Evolutionary conservation across 2,329 filamentous ascomycete genomes (phyloP), one percentile per base, ranked within the genome.

Genomic region (Colletotrichum chrysophilum): DNA sequence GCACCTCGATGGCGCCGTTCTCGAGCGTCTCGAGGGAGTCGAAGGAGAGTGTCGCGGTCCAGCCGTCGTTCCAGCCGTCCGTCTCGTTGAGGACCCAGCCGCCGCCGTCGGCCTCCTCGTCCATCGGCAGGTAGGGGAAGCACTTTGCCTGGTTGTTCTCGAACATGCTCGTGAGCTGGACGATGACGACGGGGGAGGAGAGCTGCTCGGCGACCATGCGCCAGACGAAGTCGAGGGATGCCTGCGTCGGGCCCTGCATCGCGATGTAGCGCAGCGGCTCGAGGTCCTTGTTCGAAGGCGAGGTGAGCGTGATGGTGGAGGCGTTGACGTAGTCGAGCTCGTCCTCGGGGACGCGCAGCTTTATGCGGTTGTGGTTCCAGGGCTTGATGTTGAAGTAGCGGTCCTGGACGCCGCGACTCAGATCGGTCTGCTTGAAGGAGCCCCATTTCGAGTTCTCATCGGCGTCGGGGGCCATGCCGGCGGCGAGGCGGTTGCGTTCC

Each of bases 161-260:
- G 81, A 94, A 90, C 30, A 95, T 96, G 82, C 96, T 95, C 4
- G 96, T 99, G 77, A 99, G 91, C 95, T 98, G 98, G 73, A 98
- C 93, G 69, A 98, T 93, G 72, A 98, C 95, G 2, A 92, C 95
- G 4, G 94, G 92, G 61, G 93, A 92, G 30, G 86, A 81, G 67
- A 90, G 84, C 84, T 97, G 95, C 80, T 97, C 93, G 83, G 95
- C 94, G 43, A 98, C 89, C 97, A 99, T 99, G 81, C 97, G 95
- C 95, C 96, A 99, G 78, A 98, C 94, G 81, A 98, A 95, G 78
- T 93, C 91, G 71, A 94, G 89, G 18, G 94, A 95, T 30, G 91
- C 91, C 75, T 89, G 85, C 81, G 96, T 98, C 7, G 97, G 97
- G 1, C 97, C 97, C 86, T 97, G 95, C 83, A 97, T 98, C 68